A percentile compares a stretch with the other conserved stretches of the same genome.
These are phyloP conservation scores for Geranium brycei DNA, from an alignment of 345 rosid species.

Conservation along the genomic window DNA sequence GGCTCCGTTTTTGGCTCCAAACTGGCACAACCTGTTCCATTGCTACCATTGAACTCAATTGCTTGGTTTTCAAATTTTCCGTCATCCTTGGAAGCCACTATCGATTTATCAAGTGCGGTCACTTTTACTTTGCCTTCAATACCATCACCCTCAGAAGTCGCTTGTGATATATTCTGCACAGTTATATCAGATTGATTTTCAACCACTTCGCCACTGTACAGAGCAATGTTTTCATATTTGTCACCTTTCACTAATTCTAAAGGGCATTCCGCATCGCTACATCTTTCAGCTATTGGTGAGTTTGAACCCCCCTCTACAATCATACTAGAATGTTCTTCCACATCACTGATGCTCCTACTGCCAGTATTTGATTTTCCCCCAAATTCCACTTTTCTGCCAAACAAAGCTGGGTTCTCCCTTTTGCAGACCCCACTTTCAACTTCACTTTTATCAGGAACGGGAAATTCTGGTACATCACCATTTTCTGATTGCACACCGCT, in stretches of 20 bases:
- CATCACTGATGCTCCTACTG: constrained; percentile 10
- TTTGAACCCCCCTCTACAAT: constrained; percentile 19
- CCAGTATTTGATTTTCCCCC: constrained; percentile 16
- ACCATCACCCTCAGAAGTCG: constrained; percentile 11
- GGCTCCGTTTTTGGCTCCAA: constrained; percentile 14
- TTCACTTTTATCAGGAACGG: constrained; percentile 9
- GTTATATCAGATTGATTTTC: constrained; percentile 13
- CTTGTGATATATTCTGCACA: constrained; percentile 6
- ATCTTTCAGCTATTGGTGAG: constrained; percentile 22
- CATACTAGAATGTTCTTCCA: constrained; percentile 19
- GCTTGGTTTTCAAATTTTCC: constrained; percentile 12
- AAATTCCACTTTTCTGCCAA: constrained; percentile 14
- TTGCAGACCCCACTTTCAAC: constrained; percentile 11
- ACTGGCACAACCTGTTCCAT: constrained; percentile 10
- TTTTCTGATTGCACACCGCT: constrained; percentile 15
- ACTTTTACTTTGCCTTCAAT: constrained; percentile 10
- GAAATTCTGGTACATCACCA: constrained; percentile 11
- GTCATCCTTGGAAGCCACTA: constrained; percentile 11
- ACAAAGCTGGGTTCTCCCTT: constrained; percentile 11
- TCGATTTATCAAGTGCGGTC: constrained; percentile 6
- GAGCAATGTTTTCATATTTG: constrained; percentile 14
- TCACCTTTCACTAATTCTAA: constrained; percentile 11
- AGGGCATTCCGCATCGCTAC: constrained; percentile 12
- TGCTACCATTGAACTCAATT: constrained; percentile 13
- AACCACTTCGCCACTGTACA: constrained; percentile 13